Base-by-base conservation (phyloP, 1,139 yeast species). In the Ogataea hybrid region DNA sequence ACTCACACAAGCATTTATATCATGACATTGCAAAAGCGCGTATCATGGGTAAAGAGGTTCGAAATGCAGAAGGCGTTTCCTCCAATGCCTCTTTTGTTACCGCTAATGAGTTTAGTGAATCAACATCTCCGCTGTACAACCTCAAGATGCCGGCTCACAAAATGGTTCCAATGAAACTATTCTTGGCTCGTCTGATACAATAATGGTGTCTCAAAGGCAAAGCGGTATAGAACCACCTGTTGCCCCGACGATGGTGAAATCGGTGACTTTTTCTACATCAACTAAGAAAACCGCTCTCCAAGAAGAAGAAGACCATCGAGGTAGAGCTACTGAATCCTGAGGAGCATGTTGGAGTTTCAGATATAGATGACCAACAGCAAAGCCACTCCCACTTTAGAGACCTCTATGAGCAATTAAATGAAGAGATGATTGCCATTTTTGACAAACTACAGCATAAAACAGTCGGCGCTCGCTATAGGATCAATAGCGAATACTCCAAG, bases 61-160 rank as follows among this genome's bases (percentile, higher is more conserved):
- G 40, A 32, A 27, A 15, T 25, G 9, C 16, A 5, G 37, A 35
- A 6, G 11, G 25, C 17, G 22, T 20, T 4, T 40, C 42, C 8
- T 8, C 36, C 8, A 21, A 21, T 12, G 31, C 32, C 1, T 51
- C 57, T 7, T 52, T 45, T 42, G 54, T 54, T 10, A 52, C 57
- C 0, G 57, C 56, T 1, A 40, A 45, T 12, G 56, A 53, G 25
- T 33, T 2, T 33, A 35, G 10, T 32, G n/a, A 16, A 5, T 15
- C 20, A 7, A 15, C 11, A 28, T 6, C 17, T 6, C 15, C 3
- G 7, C 30, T n/a, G 10, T 16, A 12, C 37, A 10, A 7, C 14
- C 27, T 1, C 10, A 7, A 23, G 16, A 6, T 11, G 2, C 25
- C 17, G 10, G 17, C 25, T 15, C 25, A 8, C 28, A 23, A 3